Base-by-base conservation (phyloP, 371 early-diverging fungal species). In the Sporodiniella umbellata region DNA sequence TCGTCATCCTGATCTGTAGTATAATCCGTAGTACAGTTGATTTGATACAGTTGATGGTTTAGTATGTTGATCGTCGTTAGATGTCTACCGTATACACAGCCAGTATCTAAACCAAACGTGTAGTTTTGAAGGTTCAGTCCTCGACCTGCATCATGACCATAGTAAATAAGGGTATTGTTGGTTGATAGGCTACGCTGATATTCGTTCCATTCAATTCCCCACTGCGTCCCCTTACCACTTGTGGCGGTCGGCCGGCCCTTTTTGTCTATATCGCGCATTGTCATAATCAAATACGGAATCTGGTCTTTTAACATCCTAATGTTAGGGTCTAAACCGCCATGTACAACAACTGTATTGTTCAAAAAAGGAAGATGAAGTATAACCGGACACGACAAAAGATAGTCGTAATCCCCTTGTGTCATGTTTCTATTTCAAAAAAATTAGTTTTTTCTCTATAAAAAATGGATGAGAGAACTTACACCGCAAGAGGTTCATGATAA, bases 121-220 rank as follows among this genome's bases (percentile, higher is more conserved):
- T 68, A 66, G 1, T 57, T 19, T 44, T 79, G 67, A 6, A 86
- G 45, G 25, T 79, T 73, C 45, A 89, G 60, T 10, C 77, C 77
- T n/a, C 85, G 68, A 0, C 75, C 56, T 2, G 90, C 81, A 38
- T 83, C 86, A 57, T 89, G 90, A 1, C 90, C 90, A 56, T 88
- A 89, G 22, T 79, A 73, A 10, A 84, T 42, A 8, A 45, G 50
- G 42, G 45, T 64, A 39, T 68, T 63, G 8, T 46, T 42, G 2
- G 19, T 33, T 0, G 44, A 45, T 31, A 40, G 45, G 10, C 45
- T 48, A 12, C 38, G 33, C 28, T 73, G 73, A 8, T 54, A 66
- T 15, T 44, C 37, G 7, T 78, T 79, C 68, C 78, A 83, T 26
- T 50, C 24, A 2, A 60, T 40, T 0, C 68, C 58, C 85, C 84